Evolutionary conservation across 768 basidiomycete genomes (phyloP).

Genomic region (Sistotremastrum suecicum): DNA sequence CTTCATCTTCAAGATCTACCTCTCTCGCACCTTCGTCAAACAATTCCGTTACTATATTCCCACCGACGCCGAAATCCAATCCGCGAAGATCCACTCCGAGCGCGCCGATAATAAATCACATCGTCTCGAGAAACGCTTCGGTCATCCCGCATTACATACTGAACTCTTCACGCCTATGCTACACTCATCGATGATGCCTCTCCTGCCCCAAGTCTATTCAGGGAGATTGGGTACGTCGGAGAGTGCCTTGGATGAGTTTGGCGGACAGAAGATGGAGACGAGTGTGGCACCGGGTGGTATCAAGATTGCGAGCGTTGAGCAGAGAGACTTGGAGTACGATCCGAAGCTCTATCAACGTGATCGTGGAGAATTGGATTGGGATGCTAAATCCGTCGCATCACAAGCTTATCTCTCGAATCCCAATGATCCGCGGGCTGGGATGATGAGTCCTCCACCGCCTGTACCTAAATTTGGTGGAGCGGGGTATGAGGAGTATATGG

Average conservation of each 20-base stretch:
- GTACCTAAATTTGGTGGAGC: background rate
- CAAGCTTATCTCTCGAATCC: conserved; percentile 15
- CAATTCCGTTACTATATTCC: conserved; percentile 80
- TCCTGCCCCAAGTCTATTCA: conserved; percentile 60
- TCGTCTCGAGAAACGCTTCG: conserved; percentile 81
- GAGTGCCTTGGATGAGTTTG: conserved; percentile 62
- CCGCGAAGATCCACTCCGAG: conserved; percentile 65
- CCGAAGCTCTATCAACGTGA: conserved; percentile 67
- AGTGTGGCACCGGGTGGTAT: conserved; percentile 65
- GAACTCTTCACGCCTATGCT: conserved; percentile 85
- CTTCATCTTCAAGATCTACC: conserved; percentile 71
- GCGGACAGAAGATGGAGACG: conserved; percentile 62
- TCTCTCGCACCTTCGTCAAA: conserved; percentile 50
- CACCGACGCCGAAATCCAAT: conserved; percentile 57
- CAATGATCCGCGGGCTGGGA: background rate
- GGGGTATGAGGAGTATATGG: conserved; percentile 3
- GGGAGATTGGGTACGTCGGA: conserved; percentile 54
- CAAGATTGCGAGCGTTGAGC: conserved; percentile 69
- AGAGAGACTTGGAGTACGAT: conserved; percentile 73
- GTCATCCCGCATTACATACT: conserved; percentile 80
- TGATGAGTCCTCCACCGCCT: conserved; percentile 1
- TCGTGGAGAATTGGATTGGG: conserved; percentile 81
- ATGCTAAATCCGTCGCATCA: conserved; percentile 60
- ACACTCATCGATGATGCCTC: conserved; percentile 72
- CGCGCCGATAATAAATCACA: conserved; percentile 58